A percentile compares a stretch with the other conserved stretches of the same genome.
Evolutionary conservation across 352 stramenopile genomes (phyloP).

Genomic region (Globisporangium canariense): DNA sequence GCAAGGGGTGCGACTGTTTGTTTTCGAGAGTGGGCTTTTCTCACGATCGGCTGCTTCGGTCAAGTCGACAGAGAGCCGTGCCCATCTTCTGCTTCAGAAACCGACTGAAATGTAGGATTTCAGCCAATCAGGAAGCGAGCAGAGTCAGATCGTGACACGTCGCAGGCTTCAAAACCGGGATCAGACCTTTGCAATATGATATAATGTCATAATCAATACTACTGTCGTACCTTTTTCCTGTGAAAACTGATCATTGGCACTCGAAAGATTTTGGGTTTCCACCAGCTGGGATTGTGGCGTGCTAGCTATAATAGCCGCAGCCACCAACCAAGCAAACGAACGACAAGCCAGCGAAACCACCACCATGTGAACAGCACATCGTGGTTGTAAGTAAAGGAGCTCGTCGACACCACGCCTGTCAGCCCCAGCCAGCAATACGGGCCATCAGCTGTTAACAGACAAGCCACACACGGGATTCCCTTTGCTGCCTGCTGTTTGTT

Average conservation of each 20-base stretch:
- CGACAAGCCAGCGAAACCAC: no score
- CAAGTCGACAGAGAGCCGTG: not conserved
- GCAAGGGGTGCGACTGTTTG: not conserved
- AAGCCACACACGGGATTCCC: not conserved
- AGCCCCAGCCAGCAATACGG: no score
- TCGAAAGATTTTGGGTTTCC: not conserved
- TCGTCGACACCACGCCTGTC: no score
- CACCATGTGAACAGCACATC: no score
- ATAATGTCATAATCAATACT: not conserved
- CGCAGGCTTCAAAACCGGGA: not conserved
- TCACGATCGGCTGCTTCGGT: not conserved
- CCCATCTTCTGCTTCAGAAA: constrained; percentile 13
- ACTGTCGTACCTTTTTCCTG: not conserved
- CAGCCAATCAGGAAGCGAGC: not conserved
- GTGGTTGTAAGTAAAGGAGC: no score
- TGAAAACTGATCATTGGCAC: not conserved
- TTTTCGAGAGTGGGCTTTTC: not conserved
- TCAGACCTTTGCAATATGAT: not conserved
- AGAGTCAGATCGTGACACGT: not conserved
- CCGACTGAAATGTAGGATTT: not conserved
- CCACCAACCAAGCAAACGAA: no score
- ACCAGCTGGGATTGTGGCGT: constrained; percentile 1
- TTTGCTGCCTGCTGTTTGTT: no score
- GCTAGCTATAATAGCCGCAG: no score
- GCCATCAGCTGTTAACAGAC: not conserved